Evolutionary conservation across 2,329 filamentous ascomycete genomes (phyloP).

Genomic region (Sporothrix protearum): DNA sequence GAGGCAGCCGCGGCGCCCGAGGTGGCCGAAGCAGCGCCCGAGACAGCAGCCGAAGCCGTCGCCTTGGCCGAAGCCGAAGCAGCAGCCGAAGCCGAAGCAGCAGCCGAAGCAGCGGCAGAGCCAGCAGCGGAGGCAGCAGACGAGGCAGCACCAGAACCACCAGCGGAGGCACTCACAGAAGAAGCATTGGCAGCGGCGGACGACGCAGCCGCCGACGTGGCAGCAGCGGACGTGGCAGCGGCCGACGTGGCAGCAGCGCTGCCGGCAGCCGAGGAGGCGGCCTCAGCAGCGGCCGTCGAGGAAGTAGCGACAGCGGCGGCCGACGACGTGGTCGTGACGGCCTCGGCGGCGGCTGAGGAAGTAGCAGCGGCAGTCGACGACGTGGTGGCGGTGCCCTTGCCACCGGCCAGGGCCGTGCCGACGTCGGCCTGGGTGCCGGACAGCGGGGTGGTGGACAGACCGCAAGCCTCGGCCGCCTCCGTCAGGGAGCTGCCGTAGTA

Average conservation of each 20-base stretch:
- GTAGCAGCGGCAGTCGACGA: neutral
- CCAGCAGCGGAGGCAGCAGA: neutral
- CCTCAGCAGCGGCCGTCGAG: neutral
- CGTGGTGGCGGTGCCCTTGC: neutral
- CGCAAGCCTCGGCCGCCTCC: constrained; percentile 33
- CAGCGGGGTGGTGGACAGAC: constrained; percentile 30
- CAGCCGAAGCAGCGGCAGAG: neutral
- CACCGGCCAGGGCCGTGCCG: neutral
- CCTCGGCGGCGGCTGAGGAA: constrained; percentile 8
- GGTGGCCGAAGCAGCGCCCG: neutral
- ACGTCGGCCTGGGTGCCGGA: constrained; percentile 26
- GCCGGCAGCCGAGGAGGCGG: constrained; percentile 17
- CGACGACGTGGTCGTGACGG: constrained; percentile 16
- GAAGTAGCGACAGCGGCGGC: constrained; percentile 8
- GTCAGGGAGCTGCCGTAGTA: constrained; percentile 39
- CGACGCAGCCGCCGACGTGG: neutral
- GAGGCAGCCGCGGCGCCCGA: neutral
- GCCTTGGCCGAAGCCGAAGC: neutral
- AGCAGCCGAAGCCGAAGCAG: neutral
- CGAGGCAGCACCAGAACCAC: neutral
- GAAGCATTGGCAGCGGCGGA: neutral
- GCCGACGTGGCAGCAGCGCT: neutral
- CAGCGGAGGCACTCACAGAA: neutral
- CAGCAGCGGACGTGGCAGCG: neutral
- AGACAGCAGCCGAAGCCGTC: neutral